phyloP scores from a whole-genome alignment of 148 eudicot species.

The Silene conica region DNA sequence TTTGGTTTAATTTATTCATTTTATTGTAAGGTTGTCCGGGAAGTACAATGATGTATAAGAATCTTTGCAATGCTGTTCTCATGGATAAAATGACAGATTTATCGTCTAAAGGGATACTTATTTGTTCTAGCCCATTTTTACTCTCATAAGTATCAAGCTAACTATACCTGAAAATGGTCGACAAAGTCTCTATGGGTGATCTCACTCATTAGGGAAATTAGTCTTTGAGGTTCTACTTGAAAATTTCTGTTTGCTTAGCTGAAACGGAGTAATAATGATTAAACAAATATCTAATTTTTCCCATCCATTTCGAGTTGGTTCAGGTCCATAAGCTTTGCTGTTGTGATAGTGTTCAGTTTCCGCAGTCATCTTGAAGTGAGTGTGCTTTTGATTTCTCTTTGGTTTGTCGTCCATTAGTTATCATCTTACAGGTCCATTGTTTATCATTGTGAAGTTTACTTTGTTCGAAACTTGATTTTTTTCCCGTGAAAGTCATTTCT shows the following conservation, averaged over 20 bases:
- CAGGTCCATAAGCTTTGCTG: slow-evolving; percentile 33
- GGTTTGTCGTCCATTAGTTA: background rate
- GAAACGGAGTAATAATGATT: background rate
- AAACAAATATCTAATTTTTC: slow-evolving; percentile 23
- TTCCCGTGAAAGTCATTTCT: background rate
- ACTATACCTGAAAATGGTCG: background rate
- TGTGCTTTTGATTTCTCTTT: slow-evolving; percentile 17
- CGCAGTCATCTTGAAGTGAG: slow-evolving; percentile 29
- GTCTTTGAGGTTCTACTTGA: background rate
- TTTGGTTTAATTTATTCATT: background rate
- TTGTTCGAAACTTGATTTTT: background rate
- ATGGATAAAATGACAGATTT: background rate
- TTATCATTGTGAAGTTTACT: background rate
- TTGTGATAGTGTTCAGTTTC: slow-evolving; percentile 25
- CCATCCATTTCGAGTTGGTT: slow-evolving; percentile 24
- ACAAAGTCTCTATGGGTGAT: background rate
- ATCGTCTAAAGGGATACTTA: background rate
- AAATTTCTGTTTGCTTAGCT: background rate
- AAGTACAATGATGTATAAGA: background rate
- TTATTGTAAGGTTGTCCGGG: background rate
- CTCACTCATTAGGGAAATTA: background rate
- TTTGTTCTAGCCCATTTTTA: background rate
- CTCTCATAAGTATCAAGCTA: background rate
- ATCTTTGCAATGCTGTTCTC: background rate
- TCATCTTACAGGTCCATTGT: background rate